These are phyloP conservation scores for Globisporangium mamillatum DNA, from an alignment of 352 stramenopile species.

Conservation along the genomic window DNA sequence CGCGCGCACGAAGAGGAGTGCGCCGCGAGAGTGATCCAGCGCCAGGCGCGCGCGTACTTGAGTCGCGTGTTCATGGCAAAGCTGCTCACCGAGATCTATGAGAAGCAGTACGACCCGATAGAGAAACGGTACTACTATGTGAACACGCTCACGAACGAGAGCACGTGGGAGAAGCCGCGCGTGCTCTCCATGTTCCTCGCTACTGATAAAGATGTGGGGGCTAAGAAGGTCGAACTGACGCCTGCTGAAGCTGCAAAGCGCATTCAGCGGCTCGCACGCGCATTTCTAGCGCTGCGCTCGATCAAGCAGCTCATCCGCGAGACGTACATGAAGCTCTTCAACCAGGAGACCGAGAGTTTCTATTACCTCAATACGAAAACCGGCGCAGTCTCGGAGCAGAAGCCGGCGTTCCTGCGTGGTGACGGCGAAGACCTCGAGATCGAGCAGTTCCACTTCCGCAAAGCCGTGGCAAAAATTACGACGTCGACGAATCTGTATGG, in stretches of 20 bases:
- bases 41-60: conserved; percentile 33
- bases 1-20: conserved; percentile 53
- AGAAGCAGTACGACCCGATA: conserved; percentile 62
- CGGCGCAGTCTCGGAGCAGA: conserved; percentile 33
- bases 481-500: conserved; percentile 42
- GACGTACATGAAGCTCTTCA: conserved; percentile 79
- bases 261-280: conserved; percentile 47
- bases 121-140: conserved; percentile 62
- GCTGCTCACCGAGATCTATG: conserved; percentile 45
- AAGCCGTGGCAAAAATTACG: conserved; percentile 57
- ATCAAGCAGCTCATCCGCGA: conserved; percentile 53
- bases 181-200: conserved; percentile 45
- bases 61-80: conserved; percentile 34
- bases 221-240: conserved; percentile 18
- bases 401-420: conserved; percentile 45
- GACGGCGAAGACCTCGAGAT: conserved; percentile 53
- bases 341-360: conserved; percentile 40
- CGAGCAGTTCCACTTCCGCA: conserved; percentile 63
- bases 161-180: conserved; percentile 50
- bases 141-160: conserved; percentile 64
- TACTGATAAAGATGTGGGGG: conserved; percentile 14
- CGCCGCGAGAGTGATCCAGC: conserved; percentile 47
- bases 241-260: conserved; percentile 35
- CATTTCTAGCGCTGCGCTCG: conserved; percentile 32
- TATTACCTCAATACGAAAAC: conserved; percentile 70